Evolutionary conservation across 306 rosid genomes (phyloP), one percentile per base, ranked within the genome.

Genomic region (Styphnolobium japonicum): DNA sequence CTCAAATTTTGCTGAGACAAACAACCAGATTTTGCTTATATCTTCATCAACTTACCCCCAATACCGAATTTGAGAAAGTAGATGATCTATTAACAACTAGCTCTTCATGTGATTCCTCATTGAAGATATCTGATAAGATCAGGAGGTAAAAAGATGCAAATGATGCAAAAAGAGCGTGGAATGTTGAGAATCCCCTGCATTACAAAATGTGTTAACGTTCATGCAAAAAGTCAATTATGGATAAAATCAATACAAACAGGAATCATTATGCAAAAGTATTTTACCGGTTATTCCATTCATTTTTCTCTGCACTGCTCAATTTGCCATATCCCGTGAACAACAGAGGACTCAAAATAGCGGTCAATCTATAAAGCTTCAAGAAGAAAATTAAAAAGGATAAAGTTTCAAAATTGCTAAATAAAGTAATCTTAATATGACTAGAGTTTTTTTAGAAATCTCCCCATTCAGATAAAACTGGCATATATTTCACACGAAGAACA

Each of bases 271-370:
- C 52, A 23, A 31, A 79, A 83, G 82, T 81, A 81, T 70, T 82
- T 85, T 81, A 94, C 98, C 98, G 78, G 83, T 92, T 89, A 56
- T 92, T 94, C 98, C 98, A 94, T 85, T 94, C 98, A 76, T 85
- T 87, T 85, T 87, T 90, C 67, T 83, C 72, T 52, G 86, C 83
- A 55, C 37, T 57, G 76, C 75, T 88, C 81, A 92, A 78, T 76
- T 86, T 88, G 56, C 81, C 68, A 83, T 90, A 94, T 69, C 85
- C 83, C 62, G 31, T 43, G 62, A 94, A 73, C 70, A 83, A 78
- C 18, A 58, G 78, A 70, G 77, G 67, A 89, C 98, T 92, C 40
- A 88, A 43, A 57, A 71, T 37, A 68, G 88, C 90, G 0, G 94
- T 88, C 83, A 86, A 83, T 77, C 75, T 85, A 84, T 94, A 92